These are phyloP conservation scores for Lodderomyces jiufengensis DNA, from an alignment of 1,139 yeast genomes.

Conservation along the genomic window DNA sequence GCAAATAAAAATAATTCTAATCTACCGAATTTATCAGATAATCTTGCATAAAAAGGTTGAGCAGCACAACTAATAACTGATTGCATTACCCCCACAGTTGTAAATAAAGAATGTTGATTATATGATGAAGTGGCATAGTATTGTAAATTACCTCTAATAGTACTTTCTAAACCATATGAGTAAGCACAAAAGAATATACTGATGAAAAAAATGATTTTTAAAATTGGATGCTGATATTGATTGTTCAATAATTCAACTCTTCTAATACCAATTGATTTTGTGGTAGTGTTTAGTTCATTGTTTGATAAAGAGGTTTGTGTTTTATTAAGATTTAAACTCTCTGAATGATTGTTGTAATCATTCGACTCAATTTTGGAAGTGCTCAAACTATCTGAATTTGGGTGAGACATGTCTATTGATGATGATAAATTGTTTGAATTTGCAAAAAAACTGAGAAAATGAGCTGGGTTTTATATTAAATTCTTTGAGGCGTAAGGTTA, in stretches of 20 bases:
- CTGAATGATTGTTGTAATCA: no score
- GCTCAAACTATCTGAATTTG: no score
- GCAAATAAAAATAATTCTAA: slow-evolving; percentile 50
- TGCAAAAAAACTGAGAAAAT: no score
- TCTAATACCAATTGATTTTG: slow-evolving; percentile 35
- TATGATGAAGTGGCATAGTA: slow-evolving; percentile 55
- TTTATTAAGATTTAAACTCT: no score
- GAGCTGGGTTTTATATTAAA: no score
- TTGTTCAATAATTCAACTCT: slow-evolving; percentile 39
- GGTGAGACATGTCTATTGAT: no score
- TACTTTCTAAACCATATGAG: slow-evolving; percentile 60
- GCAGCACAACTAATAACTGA: slow-evolving; percentile 68
- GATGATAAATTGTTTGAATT: no score
- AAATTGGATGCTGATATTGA: slow-evolving; percentile 23
- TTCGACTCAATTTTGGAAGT: no score
- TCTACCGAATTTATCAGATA: slow-evolving; percentile 69
- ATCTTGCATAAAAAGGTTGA: slow-evolving; percentile 63
- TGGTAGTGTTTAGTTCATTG: slow-evolving; percentile 6
- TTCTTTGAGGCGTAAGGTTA: no score
- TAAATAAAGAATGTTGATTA: slow-evolving; percentile 52
- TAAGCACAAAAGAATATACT: slow-evolving; percentile 58
- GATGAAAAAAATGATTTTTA: slow-evolving; percentile 38
- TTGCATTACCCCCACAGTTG: slow-evolving; percentile 62
- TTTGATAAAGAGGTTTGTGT: no score
- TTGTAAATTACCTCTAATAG: slow-evolving; percentile 47